These are phyloP conservation scores for Fraxinus angustifolia DNA, from an alignment of 305 asterid genomes.

Conservation along the genomic window DNA sequence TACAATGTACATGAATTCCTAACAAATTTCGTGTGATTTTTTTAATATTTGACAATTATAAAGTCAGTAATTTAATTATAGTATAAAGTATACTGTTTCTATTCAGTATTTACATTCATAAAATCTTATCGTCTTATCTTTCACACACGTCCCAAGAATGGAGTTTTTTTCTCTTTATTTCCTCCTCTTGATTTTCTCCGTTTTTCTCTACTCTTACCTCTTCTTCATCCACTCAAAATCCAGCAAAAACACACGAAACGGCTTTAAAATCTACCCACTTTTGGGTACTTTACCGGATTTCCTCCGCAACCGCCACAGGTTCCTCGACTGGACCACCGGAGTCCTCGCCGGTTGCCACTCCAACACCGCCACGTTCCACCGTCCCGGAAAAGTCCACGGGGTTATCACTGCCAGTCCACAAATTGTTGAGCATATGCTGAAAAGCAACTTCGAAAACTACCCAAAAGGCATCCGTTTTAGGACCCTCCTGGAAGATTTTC, in stretches of 20 bases:
- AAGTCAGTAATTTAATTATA: not conserved
- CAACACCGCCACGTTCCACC: conserved; percentile 55
- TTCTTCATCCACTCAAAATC: conserved; percentile 19
- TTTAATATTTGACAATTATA: not conserved
- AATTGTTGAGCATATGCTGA: conserved; percentile 60
- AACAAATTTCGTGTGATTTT: not conserved
- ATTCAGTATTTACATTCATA: not conserved
- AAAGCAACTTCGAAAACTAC: conserved; percentile 55
- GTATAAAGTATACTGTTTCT: not conserved
- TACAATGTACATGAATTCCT: not conserved
- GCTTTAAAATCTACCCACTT: conserved; percentile 54
- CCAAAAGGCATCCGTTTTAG: conserved; percentile 64
- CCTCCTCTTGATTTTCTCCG: conserved; percentile 25
- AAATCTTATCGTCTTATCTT: conserved; percentile 1
- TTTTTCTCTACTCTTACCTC: conserved; percentile 26
- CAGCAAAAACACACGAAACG: conserved; percentile 22
- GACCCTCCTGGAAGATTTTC: conserved; percentile 48
- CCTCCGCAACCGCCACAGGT: conserved; percentile 66
- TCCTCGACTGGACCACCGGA: conserved; percentile 60
- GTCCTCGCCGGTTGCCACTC: conserved; percentile 43
- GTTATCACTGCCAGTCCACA: conserved; percentile 60
- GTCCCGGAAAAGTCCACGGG: conserved; percentile 68
- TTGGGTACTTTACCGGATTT: conserved; percentile 71
- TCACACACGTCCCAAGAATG: conserved; percentile 23
- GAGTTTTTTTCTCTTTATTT: conserved; percentile 23